Base-by-base conservation (phyloP, 2,329 filamentous ascomycete genomes). In the Aspergillus costaricaensis region DNA sequence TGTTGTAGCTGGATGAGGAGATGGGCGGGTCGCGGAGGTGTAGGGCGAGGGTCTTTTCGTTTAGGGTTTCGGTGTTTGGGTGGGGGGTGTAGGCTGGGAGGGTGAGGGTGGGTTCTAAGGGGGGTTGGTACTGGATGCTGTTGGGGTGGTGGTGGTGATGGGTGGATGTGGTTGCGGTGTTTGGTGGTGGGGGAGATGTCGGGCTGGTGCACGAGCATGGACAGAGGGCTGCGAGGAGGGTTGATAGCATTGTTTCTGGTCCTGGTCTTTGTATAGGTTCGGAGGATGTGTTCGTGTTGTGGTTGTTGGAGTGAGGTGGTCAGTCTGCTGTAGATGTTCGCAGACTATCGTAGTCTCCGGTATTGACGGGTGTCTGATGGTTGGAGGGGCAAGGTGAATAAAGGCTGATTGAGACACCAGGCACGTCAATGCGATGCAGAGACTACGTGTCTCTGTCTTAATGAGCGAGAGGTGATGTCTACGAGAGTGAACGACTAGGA, bases 71-170 rank as follows among this genome's bases (percentile, higher is more conserved):
- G 12, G 12, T 77, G 62, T 72, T 65, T 7, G 77, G 76, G 2
- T 72, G 75, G 3, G 75, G 72, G 1, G 77, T 79, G 63, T 79
- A 79, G 59, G 74, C 71, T 43, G 77, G 77, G 50, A 78, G 76
- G 76, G 41, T 70, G 67, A 78, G 76, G 76, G 41, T 70, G 67
- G 53, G 72, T 66, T 36, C 75, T 77, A 56, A 71, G 72, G 55
- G 68, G 64, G 52, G 72, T 61, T 14, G 39, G 47, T 32, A 25
- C n/a, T 50, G 41, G 44, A 12, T 32, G 30, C 30, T 32, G 30
- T 36, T 36, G 30, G 2, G 30, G 10, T n/a, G 23, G 21, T 23
- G 21, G 21, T 23, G 21, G 25, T 17, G 47, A 8, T 5, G 25
- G 14, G 19, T 21, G 17, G 41, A 7, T 38, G 19, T 12, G 15